phyloP scores from a whole-genome alignment of 192 early-diverging fungal species.

The Mortierella alpina region DNA sequence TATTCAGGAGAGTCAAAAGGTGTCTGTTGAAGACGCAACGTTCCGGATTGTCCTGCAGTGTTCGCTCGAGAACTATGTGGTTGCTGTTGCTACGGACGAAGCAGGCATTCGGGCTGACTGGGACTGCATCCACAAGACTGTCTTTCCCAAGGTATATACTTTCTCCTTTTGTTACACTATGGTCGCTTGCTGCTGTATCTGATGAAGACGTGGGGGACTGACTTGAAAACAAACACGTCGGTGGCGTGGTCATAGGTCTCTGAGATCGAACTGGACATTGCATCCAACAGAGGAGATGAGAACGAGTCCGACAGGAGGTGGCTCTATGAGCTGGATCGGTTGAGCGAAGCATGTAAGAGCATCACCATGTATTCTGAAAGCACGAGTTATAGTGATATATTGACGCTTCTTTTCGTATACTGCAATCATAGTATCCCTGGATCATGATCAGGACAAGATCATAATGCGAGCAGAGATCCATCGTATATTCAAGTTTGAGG shows the following conservation, averaged over 20 bases:
- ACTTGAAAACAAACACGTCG: no score
- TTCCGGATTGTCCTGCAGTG: slow-evolving; percentile 46
- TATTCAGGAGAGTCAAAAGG: slow-evolving; percentile 15
- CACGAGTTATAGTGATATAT: no score
- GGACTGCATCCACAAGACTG: slow-evolving; percentile 51
- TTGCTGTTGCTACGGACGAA: slow-evolving; percentile 35
- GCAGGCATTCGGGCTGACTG: slow-evolving; percentile 38
- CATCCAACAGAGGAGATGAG: slow-evolving; percentile 14
- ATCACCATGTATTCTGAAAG: neutral
- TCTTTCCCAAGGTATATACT: slow-evolving; percentile 42
- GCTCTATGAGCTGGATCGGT: slow-evolving; percentile 39
- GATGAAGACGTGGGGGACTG: no score
- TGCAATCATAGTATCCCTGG: slow-evolving; percentile 33
- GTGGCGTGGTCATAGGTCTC: slow-evolving; percentile 16
- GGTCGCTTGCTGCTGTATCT: neutral
- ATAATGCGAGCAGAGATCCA: slow-evolving; percentile 44
- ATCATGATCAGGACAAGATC: slow-evolving; percentile 51
- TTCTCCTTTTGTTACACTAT: neutral
- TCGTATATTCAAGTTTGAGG: slow-evolving; percentile 31
- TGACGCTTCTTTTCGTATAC: no score
- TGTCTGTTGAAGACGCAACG: slow-evolving; percentile 34
- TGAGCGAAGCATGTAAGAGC: slow-evolving; percentile 51
- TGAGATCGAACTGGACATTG: slow-evolving; percentile 26
- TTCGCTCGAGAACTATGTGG: slow-evolving; percentile 35
- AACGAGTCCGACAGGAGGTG: slow-evolving; percentile 42